These are phyloP conservation scores for Solanum sparsipilum DNA, from an alignment of 257 asterid species.

Conservation along the genomic window DNA sequence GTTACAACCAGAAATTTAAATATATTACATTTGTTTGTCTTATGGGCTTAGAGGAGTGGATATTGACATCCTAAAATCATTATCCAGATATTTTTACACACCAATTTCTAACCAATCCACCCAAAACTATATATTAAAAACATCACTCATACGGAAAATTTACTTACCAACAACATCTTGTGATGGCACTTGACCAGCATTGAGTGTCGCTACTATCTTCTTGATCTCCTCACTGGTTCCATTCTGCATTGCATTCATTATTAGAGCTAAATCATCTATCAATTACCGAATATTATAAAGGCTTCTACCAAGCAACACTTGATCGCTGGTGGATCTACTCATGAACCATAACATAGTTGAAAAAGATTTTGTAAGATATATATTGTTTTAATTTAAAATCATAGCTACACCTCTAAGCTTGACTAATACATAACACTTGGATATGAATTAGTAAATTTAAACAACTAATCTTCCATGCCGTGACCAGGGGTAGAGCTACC, in stretches of 20 bases:
- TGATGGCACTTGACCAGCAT: conserved; percentile 81
- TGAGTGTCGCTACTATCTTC: conserved; percentile 70
- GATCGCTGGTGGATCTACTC: neutral
- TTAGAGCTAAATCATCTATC: neutral
- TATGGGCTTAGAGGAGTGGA: neutral
- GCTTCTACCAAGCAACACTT: neutral
- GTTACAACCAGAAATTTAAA: neutral
- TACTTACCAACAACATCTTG: conserved; percentile 84
- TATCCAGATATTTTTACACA: neutral
- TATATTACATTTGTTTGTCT: neutral
- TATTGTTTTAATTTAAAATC: neutral
- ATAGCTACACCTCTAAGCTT: neutral
- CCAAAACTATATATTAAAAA: neutral
- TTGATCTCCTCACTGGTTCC: conserved; percentile 85
- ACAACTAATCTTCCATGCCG: neutral
- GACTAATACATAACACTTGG: neutral
- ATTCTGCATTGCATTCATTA: conserved; percentile 37
- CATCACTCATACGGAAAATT: neutral
- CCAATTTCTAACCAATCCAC: neutral
- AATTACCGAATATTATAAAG: neutral
- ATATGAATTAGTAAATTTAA: neutral
- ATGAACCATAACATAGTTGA: neutral
- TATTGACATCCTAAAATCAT: neutral
- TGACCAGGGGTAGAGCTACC: neutral
- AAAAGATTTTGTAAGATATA: neutral